Evolutionary conservation across 352 stramenopile genomes (phyloP).

Genomic region (Thraustochytrium sp.): DNA sequence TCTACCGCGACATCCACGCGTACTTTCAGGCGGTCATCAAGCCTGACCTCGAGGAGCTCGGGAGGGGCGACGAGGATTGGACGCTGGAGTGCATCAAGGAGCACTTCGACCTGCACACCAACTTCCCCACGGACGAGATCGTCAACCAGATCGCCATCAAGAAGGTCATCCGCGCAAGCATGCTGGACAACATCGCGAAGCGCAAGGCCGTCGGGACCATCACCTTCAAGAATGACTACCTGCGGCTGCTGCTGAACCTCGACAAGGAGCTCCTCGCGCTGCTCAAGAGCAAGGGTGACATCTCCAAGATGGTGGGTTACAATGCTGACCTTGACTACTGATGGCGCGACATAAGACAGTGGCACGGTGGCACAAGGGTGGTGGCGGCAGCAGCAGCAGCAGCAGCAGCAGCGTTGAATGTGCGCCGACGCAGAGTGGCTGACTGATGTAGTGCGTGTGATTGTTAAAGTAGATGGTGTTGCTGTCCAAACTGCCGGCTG

Average conservation of each 20-base stretch:
- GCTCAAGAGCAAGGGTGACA: neutral
- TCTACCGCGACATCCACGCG: neutral
- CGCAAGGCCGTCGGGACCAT: neutral
- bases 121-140: neutral
- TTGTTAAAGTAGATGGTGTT: no score
- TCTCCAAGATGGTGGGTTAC: neutral
- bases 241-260: neutral
- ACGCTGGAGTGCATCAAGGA: neutral
- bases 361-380: no score
- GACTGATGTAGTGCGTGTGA: no score
- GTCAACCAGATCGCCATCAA: neutral
- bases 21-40: neutral
- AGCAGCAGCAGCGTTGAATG: no score
- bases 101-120: neutral
- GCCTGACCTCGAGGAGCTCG: neutral
- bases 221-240: neutral
- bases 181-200: neutral
- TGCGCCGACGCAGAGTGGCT: no score
- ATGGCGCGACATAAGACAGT: no score
- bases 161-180: neutral
- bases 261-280: neutral
- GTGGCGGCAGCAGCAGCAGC: no score
- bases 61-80: neutral
- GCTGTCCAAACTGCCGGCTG: no score
- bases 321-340: no score